Conservation (phyloP, 1,284 basidiomycete genomes). For the Marasmius tenuissimus region DNA sequence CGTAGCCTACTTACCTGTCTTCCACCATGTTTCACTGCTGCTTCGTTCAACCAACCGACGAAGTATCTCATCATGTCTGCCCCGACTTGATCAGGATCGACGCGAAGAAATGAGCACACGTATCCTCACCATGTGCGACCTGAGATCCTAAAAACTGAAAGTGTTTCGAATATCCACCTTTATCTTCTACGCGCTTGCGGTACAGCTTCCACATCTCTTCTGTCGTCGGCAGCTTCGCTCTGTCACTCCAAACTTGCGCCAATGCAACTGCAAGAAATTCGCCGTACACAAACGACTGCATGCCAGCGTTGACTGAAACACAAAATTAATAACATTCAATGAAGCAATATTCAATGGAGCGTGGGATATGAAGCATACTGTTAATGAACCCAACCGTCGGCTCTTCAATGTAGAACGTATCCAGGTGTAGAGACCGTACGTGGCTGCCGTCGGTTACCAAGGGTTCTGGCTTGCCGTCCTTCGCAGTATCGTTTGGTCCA, state of each 20-base stretch:
- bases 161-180: slow-evolving; percentile 34
- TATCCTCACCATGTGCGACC: slow-evolving; percentile 21
- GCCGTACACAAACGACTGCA: slow-evolving; percentile 37
- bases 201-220: slow-evolving; percentile 31
- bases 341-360: neutral
- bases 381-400: slow-evolving; percentile 45
- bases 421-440: slow-evolving; percentile 44
- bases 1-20: slow-evolving; percentile 23
- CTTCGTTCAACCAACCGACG: slow-evolving; percentile 32
- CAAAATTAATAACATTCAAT: neutral
- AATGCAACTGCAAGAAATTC: slow-evolving; percentile 35
- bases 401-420: slow-evolving; percentile 49
- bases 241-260: slow-evolving; percentile 34
- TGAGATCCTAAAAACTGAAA: slow-evolving; percentile 31
- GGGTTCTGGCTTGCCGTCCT: slow-evolving; percentile 20
- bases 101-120: neutral
- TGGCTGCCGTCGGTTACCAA: slow-evolving; percentile 47
- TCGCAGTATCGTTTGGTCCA: slow-evolving; percentile 18
- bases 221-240: slow-evolving; percentile 31
- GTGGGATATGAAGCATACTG: slow-evolving; percentile 20
- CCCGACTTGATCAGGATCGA: neutral
- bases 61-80: slow-evolving; percentile 28
- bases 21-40: slow-evolving; percentile 31
- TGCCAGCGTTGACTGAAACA: slow-evolving; percentile 34
- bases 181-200: slow-evolving; percentile 24